A percentile compares a stretch with the other conserved stretches of the same genome.
Evolutionary conservation across 2,329 filamentous ascomycete genomes (phyloP).

Genomic region (Neonectria coccinea): DNA sequence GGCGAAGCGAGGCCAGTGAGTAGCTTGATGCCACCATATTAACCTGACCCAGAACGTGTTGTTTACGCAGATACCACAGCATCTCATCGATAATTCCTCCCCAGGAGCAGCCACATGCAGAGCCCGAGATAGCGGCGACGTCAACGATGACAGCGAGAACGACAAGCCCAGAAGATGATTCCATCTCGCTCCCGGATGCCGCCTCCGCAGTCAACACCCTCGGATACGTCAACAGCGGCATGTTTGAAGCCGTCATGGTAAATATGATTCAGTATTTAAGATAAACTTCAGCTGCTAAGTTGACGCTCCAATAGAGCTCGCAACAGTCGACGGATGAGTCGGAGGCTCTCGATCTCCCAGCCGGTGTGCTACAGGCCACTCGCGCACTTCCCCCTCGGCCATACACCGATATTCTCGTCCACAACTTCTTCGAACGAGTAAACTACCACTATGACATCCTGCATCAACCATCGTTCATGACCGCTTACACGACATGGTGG

Average conservation of each 20-base stretch:
- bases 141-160: background rate
- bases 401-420: background rate
- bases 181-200: background rate
- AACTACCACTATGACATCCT: background rate
- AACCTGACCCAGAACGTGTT: background rate
- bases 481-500: constrained; percentile 5
- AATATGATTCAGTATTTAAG: background rate
- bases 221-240: background rate
- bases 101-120: background rate
- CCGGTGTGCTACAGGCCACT: background rate
- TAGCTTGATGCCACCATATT: background rate
- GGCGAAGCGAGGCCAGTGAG: background rate
- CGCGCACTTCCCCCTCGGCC: background rate
- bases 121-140: too few relatives aligned
- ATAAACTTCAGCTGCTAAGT: background rate
- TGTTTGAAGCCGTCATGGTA: background rate
- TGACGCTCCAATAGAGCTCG: background rate
- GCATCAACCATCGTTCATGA: background rate
- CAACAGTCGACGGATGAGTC: background rate
- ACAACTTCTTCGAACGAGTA: constrained; percentile 1
- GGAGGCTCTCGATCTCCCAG: background rate
- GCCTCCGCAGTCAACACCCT: background rate
- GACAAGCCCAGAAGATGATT: background rate
- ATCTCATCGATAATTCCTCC: background rate
- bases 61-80: background rate